Conservation (phyloP, 768 basidiomycete genomes). For the Termitomyces sp. region DNA sequence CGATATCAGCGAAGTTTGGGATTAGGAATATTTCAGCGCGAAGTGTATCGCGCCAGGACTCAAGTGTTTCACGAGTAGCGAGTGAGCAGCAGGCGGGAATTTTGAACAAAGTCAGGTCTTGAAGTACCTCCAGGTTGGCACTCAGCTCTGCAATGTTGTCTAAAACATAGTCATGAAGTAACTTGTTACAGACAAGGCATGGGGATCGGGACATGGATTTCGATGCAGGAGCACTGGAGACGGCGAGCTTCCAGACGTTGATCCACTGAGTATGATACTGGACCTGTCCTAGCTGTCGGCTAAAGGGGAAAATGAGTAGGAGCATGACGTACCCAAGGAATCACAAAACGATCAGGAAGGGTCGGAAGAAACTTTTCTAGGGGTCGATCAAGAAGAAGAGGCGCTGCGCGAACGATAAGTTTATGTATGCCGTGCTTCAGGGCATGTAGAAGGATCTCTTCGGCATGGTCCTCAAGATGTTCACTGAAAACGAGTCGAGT, state of each 20-base stretch:
- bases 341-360: neutral
- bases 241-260: neutral
- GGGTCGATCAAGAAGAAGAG: conserved; percentile 1
- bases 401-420: neutral
- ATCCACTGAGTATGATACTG: conserved; percentile 2
- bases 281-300: neutral
- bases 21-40: neutral
- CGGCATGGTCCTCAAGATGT: neutral
- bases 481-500: neutral
- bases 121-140: neutral
- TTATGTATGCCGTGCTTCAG: neutral
- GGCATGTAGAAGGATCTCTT: conserved; percentile 6
- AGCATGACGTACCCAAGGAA: neutral
- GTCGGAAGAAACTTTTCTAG: neutral
- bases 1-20: neutral
- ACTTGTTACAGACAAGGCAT: neutral
- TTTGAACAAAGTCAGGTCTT: neutral
- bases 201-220: neutral
- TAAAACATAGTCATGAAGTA: neutral
- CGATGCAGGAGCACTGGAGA: neutral
- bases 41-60: neutral
- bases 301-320: neutral
- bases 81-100: neutral
- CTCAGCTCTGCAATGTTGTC: neutral
- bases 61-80: neutral